Percentiles rank a stretch among this genome's conserved stretches.
These are phyloP conservation scores for Gentiana straminea DNA, from an alignment of 257 asterid species.

Conservation along the genomic window DNA sequence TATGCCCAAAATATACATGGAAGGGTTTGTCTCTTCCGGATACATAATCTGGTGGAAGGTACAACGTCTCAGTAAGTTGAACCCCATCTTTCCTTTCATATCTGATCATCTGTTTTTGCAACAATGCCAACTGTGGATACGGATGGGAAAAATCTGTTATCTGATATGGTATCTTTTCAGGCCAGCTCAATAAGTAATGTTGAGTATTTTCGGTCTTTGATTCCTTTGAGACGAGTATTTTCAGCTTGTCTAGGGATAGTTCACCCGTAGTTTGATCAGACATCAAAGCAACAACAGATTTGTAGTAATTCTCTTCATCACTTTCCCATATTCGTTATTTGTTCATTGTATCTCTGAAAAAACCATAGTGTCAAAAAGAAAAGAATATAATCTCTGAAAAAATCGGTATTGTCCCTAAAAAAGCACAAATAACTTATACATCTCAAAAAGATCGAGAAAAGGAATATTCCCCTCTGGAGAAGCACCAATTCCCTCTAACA, in stretches of 20 bases:
- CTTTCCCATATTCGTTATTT: conserved; percentile 99
- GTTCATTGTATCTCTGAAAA: conserved; percentile 78
- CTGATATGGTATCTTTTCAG: conserved; percentile 73
- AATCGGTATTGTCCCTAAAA: conserved; percentile 24
- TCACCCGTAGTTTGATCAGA: conserved; percentile 75
- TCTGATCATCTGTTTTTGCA: conserved; percentile 92
- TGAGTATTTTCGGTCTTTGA: conserved; percentile 95
- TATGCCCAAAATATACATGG: conserved; percentile 99
- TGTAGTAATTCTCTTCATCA: conserved; percentile 75
- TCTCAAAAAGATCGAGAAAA: conserved; percentile 83
- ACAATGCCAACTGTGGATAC: conserved; percentile 80
- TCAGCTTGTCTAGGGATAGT: conserved; percentile 38
- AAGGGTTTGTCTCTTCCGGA: conserved; percentile 80
- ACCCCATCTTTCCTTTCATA: conserved; percentile 93
- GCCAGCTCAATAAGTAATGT: conserved; percentile 70
- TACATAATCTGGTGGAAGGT: conserved; percentile 91
- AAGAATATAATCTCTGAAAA: conserved; percentile 14
- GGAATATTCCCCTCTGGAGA: conserved; percentile 96
- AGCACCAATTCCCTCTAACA: conserved; percentile 89
- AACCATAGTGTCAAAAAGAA: conserved; percentile 27
- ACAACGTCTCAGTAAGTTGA: conserved; percentile 89
- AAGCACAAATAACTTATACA: conserved; percentile 56
- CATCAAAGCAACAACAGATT: conserved; percentile 76
- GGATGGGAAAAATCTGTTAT: conserved; percentile 94
- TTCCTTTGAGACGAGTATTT: conserved; percentile 77